phyloP scores from a whole-genome alignment of 495 filamentous ascomycete species.

The Extremus antarcticus region DNA sequence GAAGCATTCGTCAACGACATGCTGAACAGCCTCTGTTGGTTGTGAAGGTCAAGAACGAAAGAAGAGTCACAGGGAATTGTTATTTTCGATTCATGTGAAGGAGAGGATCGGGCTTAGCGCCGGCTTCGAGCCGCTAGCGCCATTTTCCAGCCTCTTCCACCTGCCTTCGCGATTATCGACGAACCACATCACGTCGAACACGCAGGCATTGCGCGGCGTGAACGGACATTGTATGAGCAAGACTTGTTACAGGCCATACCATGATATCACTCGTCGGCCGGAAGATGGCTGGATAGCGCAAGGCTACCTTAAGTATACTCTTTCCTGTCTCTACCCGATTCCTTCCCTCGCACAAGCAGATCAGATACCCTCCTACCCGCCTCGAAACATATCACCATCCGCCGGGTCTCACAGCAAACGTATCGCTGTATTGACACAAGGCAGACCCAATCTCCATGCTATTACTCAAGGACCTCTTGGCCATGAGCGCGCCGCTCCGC shows the following conservation, averaged over 20 bases:
- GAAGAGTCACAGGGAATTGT: not conserved
- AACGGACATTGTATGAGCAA: not conserved
- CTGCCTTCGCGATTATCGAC: not conserved
- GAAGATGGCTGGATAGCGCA: not conserved
- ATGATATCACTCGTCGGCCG: not conserved
- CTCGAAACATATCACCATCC: not conserved
- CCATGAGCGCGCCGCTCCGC: conserved; percentile 17
- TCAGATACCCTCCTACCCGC: not conserved
- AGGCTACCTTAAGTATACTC: not conserved
- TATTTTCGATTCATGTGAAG: not conserved
- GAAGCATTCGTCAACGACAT: conserved; percentile 37
- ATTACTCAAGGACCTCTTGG: conserved; percentile 6
- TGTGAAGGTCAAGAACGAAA: too few relatives aligned
- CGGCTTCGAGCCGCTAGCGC: not conserved
- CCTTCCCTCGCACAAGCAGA: conserved; percentile 1
- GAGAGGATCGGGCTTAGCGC: not conserved
- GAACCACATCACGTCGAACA: not conserved
- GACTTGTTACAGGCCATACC: not conserved
- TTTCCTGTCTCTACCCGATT: not conserved
- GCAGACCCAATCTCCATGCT: conserved; percentile 6
- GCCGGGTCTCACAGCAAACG: not conserved
- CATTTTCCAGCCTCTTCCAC: not conserved
- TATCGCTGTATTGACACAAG: not conserved
- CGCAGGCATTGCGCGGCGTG: not conserved
- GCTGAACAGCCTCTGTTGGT: not conserved